Conservation (phyloP, 768 basidiomycete genomes). For the Pleurotus tuoliensis region DNA sequence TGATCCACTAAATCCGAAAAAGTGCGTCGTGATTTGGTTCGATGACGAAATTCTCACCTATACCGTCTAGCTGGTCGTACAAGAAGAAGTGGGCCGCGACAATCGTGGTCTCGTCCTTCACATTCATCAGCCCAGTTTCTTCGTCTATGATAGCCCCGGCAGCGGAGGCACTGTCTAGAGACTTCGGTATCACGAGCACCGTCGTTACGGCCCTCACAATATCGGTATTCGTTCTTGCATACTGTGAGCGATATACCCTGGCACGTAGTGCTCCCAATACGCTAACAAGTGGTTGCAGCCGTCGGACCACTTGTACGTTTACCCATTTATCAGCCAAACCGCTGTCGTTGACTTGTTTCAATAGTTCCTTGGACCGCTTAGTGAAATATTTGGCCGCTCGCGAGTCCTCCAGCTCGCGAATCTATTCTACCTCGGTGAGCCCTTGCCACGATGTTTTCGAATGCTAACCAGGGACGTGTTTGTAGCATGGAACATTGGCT, state of each 20-base stretch:
- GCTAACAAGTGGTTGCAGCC: conserved; percentile 27
- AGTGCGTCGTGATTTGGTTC: conserved; percentile 42
- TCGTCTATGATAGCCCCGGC: conserved; percentile 79
- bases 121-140: conserved; percentile 64
- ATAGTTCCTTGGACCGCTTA: conserved; percentile 53
- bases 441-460: background rate
- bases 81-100: conserved; percentile 63
- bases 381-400: conserved; percentile 69
- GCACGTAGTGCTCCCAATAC: background rate
- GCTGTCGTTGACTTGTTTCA: conserved; percentile 10
- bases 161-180: conserved; percentile 38
- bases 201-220: conserved; percentile 53
- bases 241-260: conserved; percentile 34
- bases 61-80: conserved; percentile 45
- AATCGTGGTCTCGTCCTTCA: conserved; percentile 60
- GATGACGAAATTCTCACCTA: background rate
- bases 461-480: background rate
- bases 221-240: conserved; percentile 51
- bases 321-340: background rate
- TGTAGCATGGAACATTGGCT: conserved; percentile 56
- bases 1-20: conserved; percentile 56
- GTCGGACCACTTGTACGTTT: conserved; percentile 43
- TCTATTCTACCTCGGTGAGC: conserved; percentile 59
- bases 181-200: conserved; percentile 51
- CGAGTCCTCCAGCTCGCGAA: conserved; percentile 59